Conservation (phyloP, 495 filamentous ascomycete species). For the Clohesyomyces aquaticus region DNA sequence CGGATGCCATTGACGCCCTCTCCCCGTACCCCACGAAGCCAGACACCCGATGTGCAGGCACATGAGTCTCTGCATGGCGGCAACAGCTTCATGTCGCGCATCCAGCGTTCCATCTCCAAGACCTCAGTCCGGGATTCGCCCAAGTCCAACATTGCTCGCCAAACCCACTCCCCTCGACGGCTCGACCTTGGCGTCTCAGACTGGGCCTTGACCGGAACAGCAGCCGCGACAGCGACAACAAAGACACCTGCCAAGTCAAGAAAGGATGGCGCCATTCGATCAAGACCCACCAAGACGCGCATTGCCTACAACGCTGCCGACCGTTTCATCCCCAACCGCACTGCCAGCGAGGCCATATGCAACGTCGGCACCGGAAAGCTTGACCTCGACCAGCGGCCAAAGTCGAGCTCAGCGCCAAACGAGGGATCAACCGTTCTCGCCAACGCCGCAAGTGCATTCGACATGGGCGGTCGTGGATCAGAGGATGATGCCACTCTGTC, state of each 20-base stretch:
- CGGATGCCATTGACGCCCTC: slow-evolving; percentile 83
- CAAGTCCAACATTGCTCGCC: slow-evolving; percentile 90
- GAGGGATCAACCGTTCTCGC: slow-evolving; percentile 73
- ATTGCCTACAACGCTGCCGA: slow-evolving; percentile 80
- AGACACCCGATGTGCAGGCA: slow-evolving; percentile 56
- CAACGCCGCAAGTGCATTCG: slow-evolving; percentile 61
- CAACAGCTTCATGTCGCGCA: slow-evolving; percentile 66
- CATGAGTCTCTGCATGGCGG: slow-evolving; percentile 68
- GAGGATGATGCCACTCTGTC: slow-evolving; percentile 79
- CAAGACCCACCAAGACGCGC: slow-evolving; percentile 77
- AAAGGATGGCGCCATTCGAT: slow-evolving; percentile 62
- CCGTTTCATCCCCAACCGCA: slow-evolving; percentile 93
- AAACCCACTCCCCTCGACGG: slow-evolving; percentile 69
- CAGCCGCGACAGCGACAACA: slow-evolving; percentile 58
- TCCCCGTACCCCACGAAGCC: slow-evolving; percentile 70
- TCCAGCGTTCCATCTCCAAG: slow-evolving; percentile 68
- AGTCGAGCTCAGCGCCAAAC: slow-evolving; percentile 61
- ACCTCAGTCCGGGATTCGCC: slow-evolving; percentile 67
- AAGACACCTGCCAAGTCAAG: slow-evolving; percentile 74
- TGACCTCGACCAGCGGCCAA: slow-evolving; percentile 63
- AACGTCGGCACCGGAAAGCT: slow-evolving; percentile 82
- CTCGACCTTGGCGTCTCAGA: slow-evolving; percentile 94
- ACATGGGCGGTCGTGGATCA: slow-evolving; percentile 63
- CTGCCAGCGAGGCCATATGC: slow-evolving; percentile 83
- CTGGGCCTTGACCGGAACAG: slow-evolving; percentile 85